A percentile compares a stretch with the other conserved stretches of the same genome.
Conservation (phyloP, 164 flowering plant species). For the Chimonanthus praecox region DNA sequence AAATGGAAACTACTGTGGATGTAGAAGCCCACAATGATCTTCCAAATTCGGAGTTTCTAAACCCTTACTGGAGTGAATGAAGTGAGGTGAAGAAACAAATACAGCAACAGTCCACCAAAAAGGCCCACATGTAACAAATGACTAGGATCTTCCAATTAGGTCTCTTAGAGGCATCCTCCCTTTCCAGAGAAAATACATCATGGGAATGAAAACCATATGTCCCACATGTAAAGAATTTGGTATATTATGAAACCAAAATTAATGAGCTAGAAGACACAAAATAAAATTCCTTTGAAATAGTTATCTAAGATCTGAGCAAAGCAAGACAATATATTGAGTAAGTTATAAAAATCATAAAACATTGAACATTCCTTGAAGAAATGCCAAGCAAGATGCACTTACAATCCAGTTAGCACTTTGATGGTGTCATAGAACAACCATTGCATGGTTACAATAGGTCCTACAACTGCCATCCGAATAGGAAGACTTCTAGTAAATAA, state of each 20-base stretch:
- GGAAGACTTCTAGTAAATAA: constrained; percentile 92
- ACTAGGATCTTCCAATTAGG: background rate
- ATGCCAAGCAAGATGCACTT: constrained; percentile 25
- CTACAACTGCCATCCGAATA: constrained; percentile 58
- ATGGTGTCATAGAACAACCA: constrained; percentile 87
- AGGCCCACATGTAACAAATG: background rate
- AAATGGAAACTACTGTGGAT: no score
- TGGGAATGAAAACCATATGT: background rate
- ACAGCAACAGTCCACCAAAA: background rate
- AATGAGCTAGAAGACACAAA: background rate
- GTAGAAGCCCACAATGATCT: background rate
- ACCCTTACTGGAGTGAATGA: no score
- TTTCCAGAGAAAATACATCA: background rate
- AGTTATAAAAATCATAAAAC: background rate
- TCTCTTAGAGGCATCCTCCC: background rate
- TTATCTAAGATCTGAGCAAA: background rate
- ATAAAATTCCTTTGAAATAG: background rate
- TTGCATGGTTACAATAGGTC: constrained; percentile 79
- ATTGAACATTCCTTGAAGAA: background rate
- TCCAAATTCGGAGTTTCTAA: background rate
- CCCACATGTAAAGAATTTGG: background rate
- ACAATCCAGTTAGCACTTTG: constrained; percentile 74
- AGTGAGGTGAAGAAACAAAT: no score
- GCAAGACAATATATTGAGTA: background rate
- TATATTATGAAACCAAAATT: background rate